A percentile compares a stretch with the other conserved stretches of the same genome.
phyloP scores from a whole-genome alignment of 2,329 filamentous ascomycete species.

The Penicillium sp. region DNA sequence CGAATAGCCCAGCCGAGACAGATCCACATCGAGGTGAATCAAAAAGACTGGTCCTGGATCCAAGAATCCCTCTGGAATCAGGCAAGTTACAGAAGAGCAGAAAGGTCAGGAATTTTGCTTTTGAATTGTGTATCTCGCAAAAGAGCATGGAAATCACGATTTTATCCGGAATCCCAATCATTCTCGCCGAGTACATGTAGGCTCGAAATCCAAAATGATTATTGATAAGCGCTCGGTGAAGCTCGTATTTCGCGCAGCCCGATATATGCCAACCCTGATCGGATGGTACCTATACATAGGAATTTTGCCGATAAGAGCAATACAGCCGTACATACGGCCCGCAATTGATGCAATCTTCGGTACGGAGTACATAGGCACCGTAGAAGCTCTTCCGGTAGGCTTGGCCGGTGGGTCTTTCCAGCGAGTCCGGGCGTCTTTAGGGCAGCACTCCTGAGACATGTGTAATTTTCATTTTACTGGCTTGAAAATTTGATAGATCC shows the following conservation, averaged over 20 bases:
- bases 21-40: background rate
- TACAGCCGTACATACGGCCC: slow-evolving; percentile 1
- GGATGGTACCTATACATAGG: slow-evolving; percentile 1
- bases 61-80: too few relatives aligned
- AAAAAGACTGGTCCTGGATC: background rate
- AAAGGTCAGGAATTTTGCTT: background rate
- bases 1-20: slow-evolving; percentile 1
- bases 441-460: background rate
- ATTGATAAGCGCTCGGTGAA: background rate
- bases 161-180: background rate
- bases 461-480: slow-evolving; percentile 2
- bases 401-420: background rate
- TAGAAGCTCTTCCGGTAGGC: slow-evolving; percentile 9
- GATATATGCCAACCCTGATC: background rate
- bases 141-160: background rate
- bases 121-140: background rate
- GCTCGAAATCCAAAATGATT: background rate
- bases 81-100: background rate
- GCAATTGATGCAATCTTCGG: slow-evolving; percentile 3
- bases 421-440: background rate
- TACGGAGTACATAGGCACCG: slow-evolving; percentile 1
- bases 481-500: background rate
- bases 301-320: slow-evolving; percentile 8
- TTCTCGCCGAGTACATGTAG: background rate
- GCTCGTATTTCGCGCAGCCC: slow-evolving; percentile 7